These are phyloP conservation scores for Candida xyloterini DNA, from an alignment of 805 yeast species.

Conservation along the genomic window DNA sequence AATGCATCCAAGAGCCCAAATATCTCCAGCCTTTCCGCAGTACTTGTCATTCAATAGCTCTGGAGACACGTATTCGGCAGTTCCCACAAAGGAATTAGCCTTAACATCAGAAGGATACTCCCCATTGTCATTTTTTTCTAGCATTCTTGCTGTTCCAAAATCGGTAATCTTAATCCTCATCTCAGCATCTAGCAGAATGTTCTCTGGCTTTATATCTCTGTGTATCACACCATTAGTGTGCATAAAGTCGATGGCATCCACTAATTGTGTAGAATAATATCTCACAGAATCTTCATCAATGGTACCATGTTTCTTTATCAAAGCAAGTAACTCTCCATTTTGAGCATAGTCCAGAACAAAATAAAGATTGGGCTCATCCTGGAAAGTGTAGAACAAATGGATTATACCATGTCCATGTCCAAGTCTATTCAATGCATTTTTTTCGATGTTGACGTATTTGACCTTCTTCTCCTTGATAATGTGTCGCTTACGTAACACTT, in stretches of 20 bases:
- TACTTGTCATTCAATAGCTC: slow-evolving; percentile 72
- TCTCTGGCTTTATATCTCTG: slow-evolving; percentile 82
- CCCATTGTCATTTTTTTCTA: slow-evolving; percentile 53
- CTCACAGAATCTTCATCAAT: slow-evolving; percentile 65
- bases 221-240: slow-evolving; percentile 76
- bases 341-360: slow-evolving; percentile 78
- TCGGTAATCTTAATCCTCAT: slow-evolving; percentile 71
- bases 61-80: slow-evolving; percentile 83
- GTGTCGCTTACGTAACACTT: slow-evolving; percentile 72
- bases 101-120: slow-evolving; percentile 62
- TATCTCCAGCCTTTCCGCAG: slow-evolving; percentile 57
- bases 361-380: slow-evolving; percentile 69
- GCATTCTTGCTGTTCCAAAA: slow-evolving; percentile 77
- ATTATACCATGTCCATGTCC: slow-evolving; percentile 61
- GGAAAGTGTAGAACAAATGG: slow-evolving; percentile 73
- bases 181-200: slow-evolving; percentile 61
- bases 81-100: slow-evolving; percentile 82
- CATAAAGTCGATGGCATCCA: slow-evolving; percentile 70
- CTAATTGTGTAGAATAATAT: slow-evolving; percentile 69
- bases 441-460: slow-evolving; percentile 80
- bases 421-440: slow-evolving; percentile 70
- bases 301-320: slow-evolving; percentile 68
- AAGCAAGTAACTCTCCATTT: slow-evolving; percentile 68
- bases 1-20: slow-evolving; percentile 63
- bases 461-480: slow-evolving; percentile 80